Base-by-base conservation (phyloP, 2,329 filamentous ascomycete species). In the Colletotrichum sp. region DNA sequence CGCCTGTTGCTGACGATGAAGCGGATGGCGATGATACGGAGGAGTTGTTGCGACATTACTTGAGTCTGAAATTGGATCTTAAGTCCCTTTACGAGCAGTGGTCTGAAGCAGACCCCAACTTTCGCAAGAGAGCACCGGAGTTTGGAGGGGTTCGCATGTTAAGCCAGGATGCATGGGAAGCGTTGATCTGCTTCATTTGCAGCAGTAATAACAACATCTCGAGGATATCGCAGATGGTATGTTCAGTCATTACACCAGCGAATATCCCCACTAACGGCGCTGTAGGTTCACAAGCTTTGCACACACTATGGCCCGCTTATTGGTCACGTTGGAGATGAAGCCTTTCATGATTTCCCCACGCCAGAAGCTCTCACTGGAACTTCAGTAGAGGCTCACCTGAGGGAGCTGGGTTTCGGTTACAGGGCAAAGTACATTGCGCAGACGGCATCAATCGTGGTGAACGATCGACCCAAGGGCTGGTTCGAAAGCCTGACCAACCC, bases 131-230 rank as follows among this genome's bases (percentile, higher is more conserved):
- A 79, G 96, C 97, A 0, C 93, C 95, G 0, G 93, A 93, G 72
- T 99, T 99, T 83, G 93, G 94, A 0, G 97, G 98, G 15, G 94
- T 99, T 72, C 93, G 97, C 26, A 98, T 99, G 79, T 87, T 99
- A 60, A 95, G 94, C 80, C 97, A 99, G 86, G 96, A 98, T 87
- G 93, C 96, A 1, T 99, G 98, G 97, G 97, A 99, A 85, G 93
- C 97, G 1, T 88, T 99, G 26, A 89, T 99, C 28, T 93, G 94
- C 72, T 99, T 99, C 85, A 99, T 99, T 78, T 99, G 97, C 89
- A 98, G 96, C 85, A 98, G 96, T 85, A 99, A 99, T 86, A 99
- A 99, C 86, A 98, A 99, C 83, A 99, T 99, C 76, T 91, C 93
- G 3, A 92, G 97, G 52, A 99, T 99, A 83, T 96, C 95, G 7